These are phyloP conservation scores for Athelia psychrophila DNA, from an alignment of 1,284 basidiomycete genomes.

Conservation along the genomic window DNA sequence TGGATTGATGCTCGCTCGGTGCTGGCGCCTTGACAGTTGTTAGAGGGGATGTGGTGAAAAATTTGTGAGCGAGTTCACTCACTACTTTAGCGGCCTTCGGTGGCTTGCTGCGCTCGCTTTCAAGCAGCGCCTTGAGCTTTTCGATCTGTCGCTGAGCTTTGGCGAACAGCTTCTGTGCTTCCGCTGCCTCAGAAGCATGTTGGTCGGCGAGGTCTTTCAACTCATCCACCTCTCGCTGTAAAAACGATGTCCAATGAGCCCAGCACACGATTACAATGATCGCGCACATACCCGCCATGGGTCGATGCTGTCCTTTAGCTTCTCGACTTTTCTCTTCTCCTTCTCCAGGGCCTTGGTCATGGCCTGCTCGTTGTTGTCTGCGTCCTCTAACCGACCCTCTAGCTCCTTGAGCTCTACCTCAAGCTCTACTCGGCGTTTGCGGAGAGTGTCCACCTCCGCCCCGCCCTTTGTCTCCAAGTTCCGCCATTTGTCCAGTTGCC, in stretches of 20 bases:
- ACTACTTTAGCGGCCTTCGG: conserved; percentile 18
- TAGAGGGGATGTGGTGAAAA: background rate
- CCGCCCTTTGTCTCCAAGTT: conserved; percentile 61
- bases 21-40: too few species aligned
- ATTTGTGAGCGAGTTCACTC: background rate
- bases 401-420: conserved; percentile 53
- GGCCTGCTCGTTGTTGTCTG: conserved; percentile 27
- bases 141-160: conserved; percentile 38
- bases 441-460: conserved; percentile 50
- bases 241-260: background rate
- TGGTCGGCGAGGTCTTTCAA: conserved; percentile 28
- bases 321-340: conserved; percentile 39
- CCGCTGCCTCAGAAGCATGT: conserved; percentile 25
- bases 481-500: conserved; percentile 68
- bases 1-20: background rate
- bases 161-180: conserved; percentile 25
- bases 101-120: conserved; percentile 29
- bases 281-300: conserved; percentile 40
- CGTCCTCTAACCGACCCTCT: conserved; percentile 39
- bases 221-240: conserved; percentile 28
- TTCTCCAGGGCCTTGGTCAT: conserved; percentile 32
- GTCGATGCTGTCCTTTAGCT: conserved; percentile 37
- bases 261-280: background rate
- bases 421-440: conserved; percentile 54
- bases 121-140: conserved; percentile 40